Percentiles rank a stretch among this genome's conserved stretches.
Evolutionary conservation across 1,284 basidiomycete species (phyloP).

Genomic region (Apiotrichum montevideense): DNA sequence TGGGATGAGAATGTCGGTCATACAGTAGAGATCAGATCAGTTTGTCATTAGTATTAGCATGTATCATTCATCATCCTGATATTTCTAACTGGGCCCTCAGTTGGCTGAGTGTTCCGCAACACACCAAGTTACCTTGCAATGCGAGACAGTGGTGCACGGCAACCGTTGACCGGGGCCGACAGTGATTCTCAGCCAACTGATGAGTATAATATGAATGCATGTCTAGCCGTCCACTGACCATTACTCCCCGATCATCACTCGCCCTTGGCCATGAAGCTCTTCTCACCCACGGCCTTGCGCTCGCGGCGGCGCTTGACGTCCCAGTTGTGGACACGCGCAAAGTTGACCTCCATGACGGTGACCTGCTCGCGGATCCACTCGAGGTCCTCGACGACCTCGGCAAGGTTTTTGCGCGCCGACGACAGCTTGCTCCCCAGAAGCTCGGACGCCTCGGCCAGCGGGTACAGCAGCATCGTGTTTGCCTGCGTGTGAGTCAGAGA

Average conservation of each 20-base stretch:
- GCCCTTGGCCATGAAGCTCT: slow-evolving; percentile 1
- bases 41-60: neutral
- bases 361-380: slow-evolving; percentile 93
- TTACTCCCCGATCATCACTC: neutral
- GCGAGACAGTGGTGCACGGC: too few relatives aligned
- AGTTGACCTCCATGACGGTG: slow-evolving; percentile 97
- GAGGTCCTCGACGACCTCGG: slow-evolving; percentile 74
- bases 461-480: slow-evolving; percentile 96
- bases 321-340: slow-evolving; percentile 85
- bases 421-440: slow-evolving; percentile 74
- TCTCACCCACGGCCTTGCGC: slow-evolving; percentile 1
- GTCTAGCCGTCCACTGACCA: too few relatives aligned
- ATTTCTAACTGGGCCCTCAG: too few relatives aligned
- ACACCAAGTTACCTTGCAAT: too few relatives aligned
- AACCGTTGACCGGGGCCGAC: too few relatives aligned
- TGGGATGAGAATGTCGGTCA: neutral
- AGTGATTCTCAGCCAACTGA: too few relatives aligned
- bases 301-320: slow-evolving; percentile 42
- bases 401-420: slow-evolving; percentile 63
- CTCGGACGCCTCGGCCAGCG: slow-evolving; percentile 68
- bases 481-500: slow-evolving; percentile 54
- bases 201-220: too few relatives aligned
- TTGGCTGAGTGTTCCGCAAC: too few relatives aligned
- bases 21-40: neutral
- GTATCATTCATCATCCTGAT: neutral